phyloP scores from a whole-genome alignment of 2,329 filamentous ascomycete species.

The Ampelomyces quisqualis region DNA sequence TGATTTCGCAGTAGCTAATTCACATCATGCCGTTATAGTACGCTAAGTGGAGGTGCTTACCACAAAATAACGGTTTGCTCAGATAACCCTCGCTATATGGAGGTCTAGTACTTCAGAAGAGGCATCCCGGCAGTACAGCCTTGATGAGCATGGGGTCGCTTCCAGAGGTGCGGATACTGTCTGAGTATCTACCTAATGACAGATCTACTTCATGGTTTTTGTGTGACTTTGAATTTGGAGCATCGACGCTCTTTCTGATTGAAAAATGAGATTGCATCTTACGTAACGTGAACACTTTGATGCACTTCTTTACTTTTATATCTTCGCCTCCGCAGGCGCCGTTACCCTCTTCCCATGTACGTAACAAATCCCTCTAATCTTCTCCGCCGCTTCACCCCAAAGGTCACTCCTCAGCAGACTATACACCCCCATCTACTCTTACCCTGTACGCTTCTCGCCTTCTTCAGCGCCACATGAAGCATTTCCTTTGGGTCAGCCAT shows the following conservation, averaged over 20 bases:
- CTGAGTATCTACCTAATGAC: neutral
- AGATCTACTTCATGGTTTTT: neutral
- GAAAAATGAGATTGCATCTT: no score
- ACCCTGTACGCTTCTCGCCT: conserved; percentile 47
- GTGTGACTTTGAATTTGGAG: neutral
- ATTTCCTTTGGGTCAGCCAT: conserved; percentile 51
- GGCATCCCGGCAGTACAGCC: conserved; percentile 3
- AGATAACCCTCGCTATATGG: no score
- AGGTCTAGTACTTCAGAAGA: conserved; percentile 3
- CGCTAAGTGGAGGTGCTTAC: no score
- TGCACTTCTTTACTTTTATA: no score
- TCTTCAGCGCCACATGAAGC: conserved; percentile 51
- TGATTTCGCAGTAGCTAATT: conserved; percentile 21
- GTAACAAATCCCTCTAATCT: conserved; percentile 56
- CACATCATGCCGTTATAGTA: conserved; percentile 13
- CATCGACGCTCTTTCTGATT: no score
- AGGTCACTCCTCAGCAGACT: conserved; percentile 54
- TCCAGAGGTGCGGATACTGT: neutral
- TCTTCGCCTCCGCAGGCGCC: conserved; percentile 51
- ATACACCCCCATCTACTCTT: conserved; percentile 54
- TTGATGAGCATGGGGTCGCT: conserved; percentile 16
- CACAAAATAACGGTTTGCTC: no score
- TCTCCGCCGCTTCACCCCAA: conserved; percentile 55
- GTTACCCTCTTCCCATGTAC: conserved; percentile 52
- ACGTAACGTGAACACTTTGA: no score